Evolutionary conservation across 106 monocot species (phyloP).

Genomic region (Dactylorhiza incarnata): DNA sequence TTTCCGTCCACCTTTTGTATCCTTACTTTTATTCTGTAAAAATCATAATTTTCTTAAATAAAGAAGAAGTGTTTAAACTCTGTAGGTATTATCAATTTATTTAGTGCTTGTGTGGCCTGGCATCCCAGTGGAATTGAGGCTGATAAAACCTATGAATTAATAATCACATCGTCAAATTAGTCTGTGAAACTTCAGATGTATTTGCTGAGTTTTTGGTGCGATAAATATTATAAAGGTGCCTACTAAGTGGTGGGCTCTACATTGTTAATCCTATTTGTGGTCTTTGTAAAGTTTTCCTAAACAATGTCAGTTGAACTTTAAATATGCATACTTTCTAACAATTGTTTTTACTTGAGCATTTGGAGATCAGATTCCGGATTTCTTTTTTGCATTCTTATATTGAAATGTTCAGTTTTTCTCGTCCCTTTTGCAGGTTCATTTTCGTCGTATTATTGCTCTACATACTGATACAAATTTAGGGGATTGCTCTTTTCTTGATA

Average conservation of each 20-base stretch:
- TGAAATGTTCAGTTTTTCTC: not conserved
- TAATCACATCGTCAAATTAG: not conserved
- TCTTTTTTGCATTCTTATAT: not conserved
- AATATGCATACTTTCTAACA: not conserved
- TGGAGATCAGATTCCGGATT: not conserved
- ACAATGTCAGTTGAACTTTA: not conserved
- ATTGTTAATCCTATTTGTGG: not conserved
- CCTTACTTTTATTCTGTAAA: too few relatives aligned
- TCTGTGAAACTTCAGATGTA: not conserved
- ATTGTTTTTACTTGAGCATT: not conserved
- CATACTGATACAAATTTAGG: slow-evolving; percentile 97
- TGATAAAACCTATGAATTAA: not conserved
- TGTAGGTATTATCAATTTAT: not conserved
- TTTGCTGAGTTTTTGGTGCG: not conserved
- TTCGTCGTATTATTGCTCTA: slow-evolving; percentile 91
- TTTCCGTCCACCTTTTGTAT: too few relatives aligned
- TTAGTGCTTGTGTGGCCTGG: not conserved
- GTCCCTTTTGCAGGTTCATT: slow-evolving; percentile 65
- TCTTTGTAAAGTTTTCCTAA: not conserved
- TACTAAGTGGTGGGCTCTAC: not conserved
- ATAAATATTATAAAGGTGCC: not conserved
- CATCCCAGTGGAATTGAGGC: not conserved
- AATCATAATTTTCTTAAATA: too few relatives aligned
- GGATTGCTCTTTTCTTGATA: slow-evolving; percentile 97
- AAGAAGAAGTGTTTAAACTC: not conserved